Conservation (phyloP, 345 rosid species). For the Gossypium australe region DNA sequence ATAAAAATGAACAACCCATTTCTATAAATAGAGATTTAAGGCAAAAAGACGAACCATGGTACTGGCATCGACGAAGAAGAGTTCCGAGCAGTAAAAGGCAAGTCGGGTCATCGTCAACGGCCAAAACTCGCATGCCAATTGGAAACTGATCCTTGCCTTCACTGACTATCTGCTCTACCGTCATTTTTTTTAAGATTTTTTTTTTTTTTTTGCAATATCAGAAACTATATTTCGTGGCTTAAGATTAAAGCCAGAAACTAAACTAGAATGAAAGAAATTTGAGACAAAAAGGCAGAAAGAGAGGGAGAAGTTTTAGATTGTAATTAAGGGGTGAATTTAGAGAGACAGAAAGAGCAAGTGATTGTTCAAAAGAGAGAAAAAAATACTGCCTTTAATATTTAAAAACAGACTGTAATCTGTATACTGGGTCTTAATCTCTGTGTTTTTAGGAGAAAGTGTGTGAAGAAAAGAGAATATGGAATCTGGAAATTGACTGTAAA, state of each 20-base stretch:
- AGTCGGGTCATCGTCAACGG: constrained; percentile 77
- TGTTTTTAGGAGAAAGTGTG: background rate
- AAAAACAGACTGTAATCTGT: background rate
- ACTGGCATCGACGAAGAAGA: constrained; percentile 64
- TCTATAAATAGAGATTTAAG: background rate
- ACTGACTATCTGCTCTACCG: constrained; percentile 34
- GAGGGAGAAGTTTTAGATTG: constrained; percentile 12
- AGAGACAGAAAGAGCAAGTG: background rate
- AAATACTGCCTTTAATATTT: background rate
- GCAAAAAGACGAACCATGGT: constrained; percentile 36
- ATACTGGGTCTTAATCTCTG: background rate
- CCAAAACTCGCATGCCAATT: constrained; percentile 70
- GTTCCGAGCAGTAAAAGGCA: constrained; percentile 54
- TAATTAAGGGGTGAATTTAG: background rate
- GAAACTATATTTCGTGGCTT: background rate
- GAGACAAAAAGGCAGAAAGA: constrained; percentile 3
- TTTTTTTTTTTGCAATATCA: background rate
- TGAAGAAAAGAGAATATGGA: background rate
- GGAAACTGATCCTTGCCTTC: constrained; percentile 55
- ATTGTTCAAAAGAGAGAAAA: constrained; percentile 3
- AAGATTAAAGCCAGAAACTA: constrained; percentile 22
- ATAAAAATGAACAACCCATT: constrained; percentile 15
- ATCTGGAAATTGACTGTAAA: background rate
- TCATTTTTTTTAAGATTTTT: constrained; percentile 27
- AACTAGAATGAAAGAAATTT: background rate